Conservation (phyloP, 768 basidiomycete species). For the Mycena amicta region DNA sequence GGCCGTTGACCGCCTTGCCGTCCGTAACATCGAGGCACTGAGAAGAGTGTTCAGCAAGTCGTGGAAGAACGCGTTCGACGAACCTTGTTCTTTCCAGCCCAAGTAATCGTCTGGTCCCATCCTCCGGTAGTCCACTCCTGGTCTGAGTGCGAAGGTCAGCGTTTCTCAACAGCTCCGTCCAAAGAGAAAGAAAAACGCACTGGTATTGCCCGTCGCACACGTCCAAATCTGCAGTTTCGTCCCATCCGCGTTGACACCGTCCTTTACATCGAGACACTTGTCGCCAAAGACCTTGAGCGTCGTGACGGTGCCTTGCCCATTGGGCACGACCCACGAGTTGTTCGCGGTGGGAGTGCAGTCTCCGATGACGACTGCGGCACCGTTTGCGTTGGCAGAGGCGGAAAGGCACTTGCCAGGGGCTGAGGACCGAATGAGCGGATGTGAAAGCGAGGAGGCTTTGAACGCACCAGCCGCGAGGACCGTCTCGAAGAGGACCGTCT, state of each 20-base stretch:
- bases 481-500: conserved; percentile 15
- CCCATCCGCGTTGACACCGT: conserved; percentile 26
- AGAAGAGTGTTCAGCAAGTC: background rate
- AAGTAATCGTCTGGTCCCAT: conserved; percentile 11
- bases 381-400: conserved; percentile 13
- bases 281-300: conserved; percentile 21
- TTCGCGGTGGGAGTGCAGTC: conserved; percentile 14
- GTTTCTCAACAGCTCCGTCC: background rate
- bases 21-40: background rate
- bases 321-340: conserved; percentile 18
- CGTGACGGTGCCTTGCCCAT: conserved; percentile 12
- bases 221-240: conserved; percentile 30
- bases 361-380: conserved; percentile 14
- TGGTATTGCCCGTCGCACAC: conserved; percentile 22
- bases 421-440: conserved; percentile 6
- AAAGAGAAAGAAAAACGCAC: conserved; percentile 15
- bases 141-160: conserved; percentile 7
- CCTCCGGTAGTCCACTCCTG: conserved; percentile 15
- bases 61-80: background rate
- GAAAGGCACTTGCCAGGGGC: conserved; percentile 10
- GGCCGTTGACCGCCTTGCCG: background rate
- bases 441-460: conserved; percentile 1
- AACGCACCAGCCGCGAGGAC: conserved; percentile 10
- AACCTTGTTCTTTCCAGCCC: conserved; percentile 18
- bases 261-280: conserved; percentile 28